These are phyloP conservation scores for Senecio squalidus DNA, from an alignment of 140 eudicot species.

Conservation along the genomic window DNA sequence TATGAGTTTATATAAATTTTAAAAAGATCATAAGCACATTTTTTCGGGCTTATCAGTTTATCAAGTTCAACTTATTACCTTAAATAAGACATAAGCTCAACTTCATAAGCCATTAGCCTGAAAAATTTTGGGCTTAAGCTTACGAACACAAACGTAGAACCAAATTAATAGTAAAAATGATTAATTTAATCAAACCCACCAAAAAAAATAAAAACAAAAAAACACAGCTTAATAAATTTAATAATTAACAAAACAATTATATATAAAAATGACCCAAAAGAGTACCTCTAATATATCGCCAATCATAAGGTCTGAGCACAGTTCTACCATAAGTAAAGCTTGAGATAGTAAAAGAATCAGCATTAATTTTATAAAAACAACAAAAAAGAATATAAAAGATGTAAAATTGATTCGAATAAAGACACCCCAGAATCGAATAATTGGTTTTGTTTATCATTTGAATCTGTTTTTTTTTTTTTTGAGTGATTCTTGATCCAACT, in stretches of 20 bases:
- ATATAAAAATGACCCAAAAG: background rate
- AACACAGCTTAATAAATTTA: background rate
- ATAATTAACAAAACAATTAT: conserved; percentile 1
- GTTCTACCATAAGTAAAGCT: conserved; percentile 65
- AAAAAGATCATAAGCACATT: too few relatives aligned
- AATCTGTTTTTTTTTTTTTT: conserved; percentile 17
- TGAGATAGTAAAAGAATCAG: conserved; percentile 53
- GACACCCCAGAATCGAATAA: conserved; percentile 39
- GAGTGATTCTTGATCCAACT: conserved; percentile 18
- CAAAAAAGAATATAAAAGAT: conserved; percentile 8
- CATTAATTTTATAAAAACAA: conserved; percentile 26
- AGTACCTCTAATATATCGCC: conserved; percentile 81
- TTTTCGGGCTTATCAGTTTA: too few relatives aligned
- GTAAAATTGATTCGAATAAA: conserved; percentile 33
- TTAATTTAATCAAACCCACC: conserved; percentile 6
- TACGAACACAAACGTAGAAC: conserved; percentile 8
- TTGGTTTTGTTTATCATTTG: conserved; percentile 26
- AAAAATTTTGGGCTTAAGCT: too few relatives aligned
- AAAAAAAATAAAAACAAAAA: background rate
- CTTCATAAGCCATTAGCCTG: too few relatives aligned
- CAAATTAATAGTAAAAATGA: conserved; percentile 5
- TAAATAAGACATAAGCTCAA: too few relatives aligned
- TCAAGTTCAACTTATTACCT: too few relatives aligned
- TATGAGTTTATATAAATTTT: too few relatives aligned
- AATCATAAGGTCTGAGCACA: conserved; percentile 63